A percentile compares a stretch with the other conserved stretches of the same genome.
These are phyloP conservation scores for Boletellus emodensis DNA, from an alignment of 768 basidiomycete species.

Conservation along the genomic window DNA sequence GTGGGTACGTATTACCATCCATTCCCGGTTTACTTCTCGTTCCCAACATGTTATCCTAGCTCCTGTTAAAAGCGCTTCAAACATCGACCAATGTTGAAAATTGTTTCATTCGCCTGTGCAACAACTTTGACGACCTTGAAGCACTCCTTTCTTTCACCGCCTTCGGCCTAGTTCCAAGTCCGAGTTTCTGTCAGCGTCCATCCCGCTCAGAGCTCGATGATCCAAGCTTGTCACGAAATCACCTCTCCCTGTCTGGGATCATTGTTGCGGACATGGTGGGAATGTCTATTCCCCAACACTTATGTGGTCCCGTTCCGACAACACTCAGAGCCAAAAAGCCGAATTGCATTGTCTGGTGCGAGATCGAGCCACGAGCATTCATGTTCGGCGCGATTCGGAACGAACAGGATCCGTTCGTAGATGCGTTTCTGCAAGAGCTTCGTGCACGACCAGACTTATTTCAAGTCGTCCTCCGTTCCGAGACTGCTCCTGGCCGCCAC, in stretches of 20 bases:
- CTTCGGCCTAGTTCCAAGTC: slow-evolving; percentile 14
- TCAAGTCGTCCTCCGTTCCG: slow-evolving; percentile 27
- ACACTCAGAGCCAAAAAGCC: slow-evolving; percentile 5
- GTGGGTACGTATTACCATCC: slow-evolving; percentile 22
- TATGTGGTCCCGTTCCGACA: slow-evolving; percentile 7
- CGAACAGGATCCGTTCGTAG: slow-evolving; percentile 24
- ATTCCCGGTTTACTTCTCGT: no score
- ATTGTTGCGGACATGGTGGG: slow-evolving; percentile 19
- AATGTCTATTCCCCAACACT: not conserved
- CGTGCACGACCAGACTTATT: slow-evolving; percentile 30
- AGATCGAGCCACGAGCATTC: slow-evolving; percentile 21
- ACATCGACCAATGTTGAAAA: slow-evolving; percentile 24
- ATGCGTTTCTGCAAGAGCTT: slow-evolving; percentile 27
- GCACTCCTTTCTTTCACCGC: slow-evolving; percentile 25
- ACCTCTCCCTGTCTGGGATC: slow-evolving; percentile 21
- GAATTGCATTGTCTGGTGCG: slow-evolving; percentile 23
- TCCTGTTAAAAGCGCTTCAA: slow-evolving; percentile 1
- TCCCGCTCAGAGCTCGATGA: not conserved
- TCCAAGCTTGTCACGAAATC: slow-evolving; percentile 6
- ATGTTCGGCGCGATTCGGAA: slow-evolving; percentile 32
- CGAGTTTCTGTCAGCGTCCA: slow-evolving; percentile 14
- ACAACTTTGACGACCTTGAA: slow-evolving; percentile 27
- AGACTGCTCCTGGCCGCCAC: slow-evolving; percentile 21
- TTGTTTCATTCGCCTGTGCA: slow-evolving; percentile 29
- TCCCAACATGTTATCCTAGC: not conserved